Conservation (phyloP, 306 rosid species). For the Nissolia schottii region DNA sequence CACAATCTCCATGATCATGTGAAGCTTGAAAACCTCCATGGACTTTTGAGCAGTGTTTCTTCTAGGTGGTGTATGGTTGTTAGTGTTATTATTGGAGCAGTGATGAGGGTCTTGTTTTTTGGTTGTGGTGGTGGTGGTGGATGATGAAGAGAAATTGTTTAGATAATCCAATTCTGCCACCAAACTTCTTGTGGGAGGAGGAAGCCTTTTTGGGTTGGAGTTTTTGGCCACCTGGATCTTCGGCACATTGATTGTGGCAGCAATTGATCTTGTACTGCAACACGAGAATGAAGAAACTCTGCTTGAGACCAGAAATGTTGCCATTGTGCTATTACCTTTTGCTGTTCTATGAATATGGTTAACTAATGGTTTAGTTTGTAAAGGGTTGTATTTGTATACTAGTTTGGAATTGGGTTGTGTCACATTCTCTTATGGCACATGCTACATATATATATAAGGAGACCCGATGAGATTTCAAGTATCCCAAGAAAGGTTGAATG, state of each 20-base stretch:
- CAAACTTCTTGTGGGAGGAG: slow-evolving; percentile 24
- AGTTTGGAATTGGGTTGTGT: slow-evolving; percentile 2
- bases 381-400: not conserved
- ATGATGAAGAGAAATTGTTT: slow-evolving; percentile 5
- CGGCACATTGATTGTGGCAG: slow-evolving; percentile 29
- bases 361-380: not conserved
- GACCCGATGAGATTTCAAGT: not conserved
- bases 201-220: slow-evolving; percentile 32
- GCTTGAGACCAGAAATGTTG: slow-evolving; percentile 27
- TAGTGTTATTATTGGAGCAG: not conserved
- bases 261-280: slow-evolving; percentile 8
- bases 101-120: slow-evolving; percentile 6
- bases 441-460: not conserved
- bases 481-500: not conserved
- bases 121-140: slow-evolving; percentile 2
- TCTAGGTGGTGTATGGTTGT: not conserved
- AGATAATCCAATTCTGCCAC: slow-evolving; percentile 35
- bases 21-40: slow-evolving; percentile 39
- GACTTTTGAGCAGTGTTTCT: not conserved
- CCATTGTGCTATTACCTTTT: slow-evolving; percentile 30
- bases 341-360: slow-evolving; percentile 8
- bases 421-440: not conserved
- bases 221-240: slow-evolving; percentile 22
- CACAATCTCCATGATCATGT: slow-evolving; percentile 50
- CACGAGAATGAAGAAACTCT: slow-evolving; percentile 17